phyloP scores from a whole-genome alignment of 176 grass and related monocot species.

The Alloteropsis semialata region DNA sequence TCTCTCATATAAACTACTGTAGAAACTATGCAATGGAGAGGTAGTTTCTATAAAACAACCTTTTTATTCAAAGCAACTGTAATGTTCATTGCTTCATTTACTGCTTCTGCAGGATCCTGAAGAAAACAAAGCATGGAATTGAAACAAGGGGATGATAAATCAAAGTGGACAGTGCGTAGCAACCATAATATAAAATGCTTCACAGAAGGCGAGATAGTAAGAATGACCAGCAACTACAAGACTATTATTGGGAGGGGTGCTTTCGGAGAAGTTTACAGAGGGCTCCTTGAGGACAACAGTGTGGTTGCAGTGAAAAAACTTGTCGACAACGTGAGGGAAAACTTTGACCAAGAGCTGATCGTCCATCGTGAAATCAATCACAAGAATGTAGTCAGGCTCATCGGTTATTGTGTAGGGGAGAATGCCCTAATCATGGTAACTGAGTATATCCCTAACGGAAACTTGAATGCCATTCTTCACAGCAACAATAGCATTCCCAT shows the following conservation, averaged over 20 bases:
- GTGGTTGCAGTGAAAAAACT: neutral
- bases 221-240: neutral
- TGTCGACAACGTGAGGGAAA: neutral
- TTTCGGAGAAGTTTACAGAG: neutral
- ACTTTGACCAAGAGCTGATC: neutral
- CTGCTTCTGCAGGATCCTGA: neutral
- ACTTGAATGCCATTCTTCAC: neutral
- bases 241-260: neutral
- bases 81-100: neutral
- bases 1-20: no score
- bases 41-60: no score
- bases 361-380: constrained; percentile 3
- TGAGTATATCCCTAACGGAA: neutral
- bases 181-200: constrained; percentile 8
- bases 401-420: neutral
- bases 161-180: neutral
- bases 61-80: neutral
- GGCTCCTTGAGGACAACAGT: neutral
- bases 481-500: neutral
- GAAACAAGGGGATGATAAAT: neutral
- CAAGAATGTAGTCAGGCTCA: constrained; percentile 1
- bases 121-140: neutral
- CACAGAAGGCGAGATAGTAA: neutral
- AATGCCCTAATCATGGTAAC: neutral
- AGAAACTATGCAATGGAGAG: no score